A percentile compares a stretch with the other conserved stretches of the same genome.
Conservation (phyloP, 305 asterid genomes). For the Solanum hybrid region DNA sequence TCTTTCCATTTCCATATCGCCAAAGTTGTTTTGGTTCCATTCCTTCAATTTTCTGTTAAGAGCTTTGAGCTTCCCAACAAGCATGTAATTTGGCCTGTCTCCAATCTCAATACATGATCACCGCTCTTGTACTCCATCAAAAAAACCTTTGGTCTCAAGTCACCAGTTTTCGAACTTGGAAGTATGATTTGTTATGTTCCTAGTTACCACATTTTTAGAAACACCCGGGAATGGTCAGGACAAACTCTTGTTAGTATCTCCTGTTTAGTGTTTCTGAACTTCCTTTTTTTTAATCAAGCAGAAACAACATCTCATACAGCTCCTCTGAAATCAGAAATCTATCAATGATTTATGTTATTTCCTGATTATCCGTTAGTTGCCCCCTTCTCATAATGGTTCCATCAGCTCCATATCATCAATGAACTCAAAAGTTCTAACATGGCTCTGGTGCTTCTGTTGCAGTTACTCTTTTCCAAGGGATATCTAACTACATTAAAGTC, state of each 20-base stretch:
- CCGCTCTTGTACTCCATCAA: not conserved
- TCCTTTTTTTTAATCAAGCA: not conserved
- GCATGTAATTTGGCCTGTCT: not conserved
- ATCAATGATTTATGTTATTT: not conserved
- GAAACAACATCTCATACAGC: not conserved
- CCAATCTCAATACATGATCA: not conserved
- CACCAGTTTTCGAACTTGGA: not conserved
- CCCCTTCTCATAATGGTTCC: not conserved
- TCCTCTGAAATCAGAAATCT: not conserved
- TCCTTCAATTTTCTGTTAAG: not conserved
- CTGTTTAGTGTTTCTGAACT: not conserved
- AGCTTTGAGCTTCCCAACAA: not conserved
- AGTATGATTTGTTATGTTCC: not conserved
- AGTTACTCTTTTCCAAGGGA: not conserved
- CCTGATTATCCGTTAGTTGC: not conserved
- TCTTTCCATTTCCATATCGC: not conserved
- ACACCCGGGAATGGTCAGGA: not conserved
- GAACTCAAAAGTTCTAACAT: not conserved
- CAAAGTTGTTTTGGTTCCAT: not conserved
- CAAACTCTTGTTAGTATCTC: not conserved
- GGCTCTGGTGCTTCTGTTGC: not conserved
- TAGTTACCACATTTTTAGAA: not conserved
- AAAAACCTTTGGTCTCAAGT: not conserved
- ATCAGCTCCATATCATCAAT: not conserved
- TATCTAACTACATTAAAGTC: not conserved